These are phyloP conservation scores for Penicillium nordicum DNA, from an alignment of 2,329 filamentous ascomycete species.

Conservation along the genomic window DNA sequence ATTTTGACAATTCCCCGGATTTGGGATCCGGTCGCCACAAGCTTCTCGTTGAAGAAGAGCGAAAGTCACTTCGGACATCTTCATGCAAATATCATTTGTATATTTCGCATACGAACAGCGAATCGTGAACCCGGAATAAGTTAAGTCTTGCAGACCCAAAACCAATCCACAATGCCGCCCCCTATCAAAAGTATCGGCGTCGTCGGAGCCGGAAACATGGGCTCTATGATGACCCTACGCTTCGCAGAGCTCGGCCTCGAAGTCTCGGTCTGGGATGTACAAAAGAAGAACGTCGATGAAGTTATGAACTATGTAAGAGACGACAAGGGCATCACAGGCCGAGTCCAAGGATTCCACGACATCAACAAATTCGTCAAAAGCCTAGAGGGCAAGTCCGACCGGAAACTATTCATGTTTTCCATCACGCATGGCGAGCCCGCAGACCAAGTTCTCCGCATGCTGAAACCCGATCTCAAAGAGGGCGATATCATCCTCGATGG, in stretches of 20 bases:
- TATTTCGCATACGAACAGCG: not conserved
- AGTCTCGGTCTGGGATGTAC: conserved; percentile 41
- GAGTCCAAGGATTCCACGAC: conserved; percentile 34
- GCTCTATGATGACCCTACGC: conserved; percentile 43
- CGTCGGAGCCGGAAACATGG: conserved; percentile 43
- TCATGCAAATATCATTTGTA: not conserved
- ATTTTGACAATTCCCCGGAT: conserved; percentile 14
- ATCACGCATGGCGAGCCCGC: conserved; percentile 41
- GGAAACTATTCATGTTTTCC: conserved; percentile 41
- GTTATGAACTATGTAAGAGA: conserved; percentile 25
- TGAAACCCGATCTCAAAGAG: conserved; percentile 52
- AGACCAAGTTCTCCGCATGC: conserved; percentile 34
- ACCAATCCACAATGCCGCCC: conserved; percentile 18
- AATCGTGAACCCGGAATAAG: not conserved
- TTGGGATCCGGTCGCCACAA: conserved; percentile 18
- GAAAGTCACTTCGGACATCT: not conserved
- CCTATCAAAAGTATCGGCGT: conserved; percentile 39
- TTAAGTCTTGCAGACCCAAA: not conserved
- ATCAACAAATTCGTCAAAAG: conserved; percentile 37
- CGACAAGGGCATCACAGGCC: conserved; percentile 27
- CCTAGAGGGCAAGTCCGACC: conserved; percentile 30
- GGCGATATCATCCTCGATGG: conserved; percentile 68
- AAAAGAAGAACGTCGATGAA: conserved; percentile 34
- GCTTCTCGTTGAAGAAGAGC: conserved; percentile 16
- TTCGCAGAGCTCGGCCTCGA: conserved; percentile 40